phyloP scores from a whole-genome alignment of 805 yeast genomes.

The Wickerhamomyces bovis region DNA sequence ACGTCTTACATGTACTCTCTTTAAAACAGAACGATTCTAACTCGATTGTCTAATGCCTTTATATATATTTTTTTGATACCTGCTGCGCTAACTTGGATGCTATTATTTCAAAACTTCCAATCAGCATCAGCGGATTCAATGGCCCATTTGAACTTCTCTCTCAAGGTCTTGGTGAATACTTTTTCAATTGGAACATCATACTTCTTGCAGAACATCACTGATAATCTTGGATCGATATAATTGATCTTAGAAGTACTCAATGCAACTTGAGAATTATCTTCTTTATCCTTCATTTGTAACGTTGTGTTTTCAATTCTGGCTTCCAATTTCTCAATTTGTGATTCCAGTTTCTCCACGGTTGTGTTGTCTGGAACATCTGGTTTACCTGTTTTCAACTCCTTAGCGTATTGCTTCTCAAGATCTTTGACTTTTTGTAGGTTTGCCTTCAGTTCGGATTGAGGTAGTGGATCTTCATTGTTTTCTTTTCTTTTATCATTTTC shows the following conservation, averaged over 20 bases:
- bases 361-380: conserved; percentile 45
- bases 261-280: conserved; percentile 90
- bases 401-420: conserved; percentile 40
- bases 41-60: neutral
- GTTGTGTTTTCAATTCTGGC: conserved; percentile 61
- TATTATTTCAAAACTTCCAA: conserved; percentile 69
- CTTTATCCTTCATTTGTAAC: conserved; percentile 82
- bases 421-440: conserved; percentile 52
- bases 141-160: conserved; percentile 96
- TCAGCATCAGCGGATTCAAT: conserved; percentile 82
- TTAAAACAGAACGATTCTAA: neutral
- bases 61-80: too few relatives aligned
- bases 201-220: conserved; percentile 84
- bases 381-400: conserved; percentile 54
- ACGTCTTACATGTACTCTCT: too few relatives aligned
- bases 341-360: conserved; percentile 59
- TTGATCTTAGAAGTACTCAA: conserved; percentile 90
- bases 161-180: conserved; percentile 80
- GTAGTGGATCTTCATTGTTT: conserved; percentile 48
- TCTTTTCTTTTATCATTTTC: conserved; percentile 70
- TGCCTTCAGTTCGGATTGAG: conserved; percentile 52
- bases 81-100: too few relatives aligned
- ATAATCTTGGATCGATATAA: conserved; percentile 89
- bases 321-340: conserved; percentile 67
- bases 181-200: conserved; percentile 88